These are phyloP conservation scores for Omphalotus olearius DNA, from an alignment of 1,284 basidiomycete genomes.

Conservation along the genomic window DNA sequence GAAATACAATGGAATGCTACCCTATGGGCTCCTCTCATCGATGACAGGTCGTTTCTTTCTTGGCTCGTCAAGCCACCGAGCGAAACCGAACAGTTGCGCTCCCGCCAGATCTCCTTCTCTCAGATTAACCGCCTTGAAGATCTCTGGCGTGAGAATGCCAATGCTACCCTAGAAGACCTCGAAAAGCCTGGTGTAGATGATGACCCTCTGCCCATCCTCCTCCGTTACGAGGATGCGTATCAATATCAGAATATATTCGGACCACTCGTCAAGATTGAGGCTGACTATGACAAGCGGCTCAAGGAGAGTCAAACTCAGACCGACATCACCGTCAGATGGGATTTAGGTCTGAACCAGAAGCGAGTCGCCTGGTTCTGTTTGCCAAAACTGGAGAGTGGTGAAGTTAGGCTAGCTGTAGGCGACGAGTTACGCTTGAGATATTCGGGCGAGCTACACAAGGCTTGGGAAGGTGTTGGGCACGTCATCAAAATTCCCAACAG, in stretches of 20 bases:
- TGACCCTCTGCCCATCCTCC: slow-evolving; percentile 88
- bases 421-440: slow-evolving; percentile 94
- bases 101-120: slow-evolving; percentile 92
- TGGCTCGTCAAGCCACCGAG: slow-evolving; percentile 98
- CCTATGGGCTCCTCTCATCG: slow-evolving; percentile 97
- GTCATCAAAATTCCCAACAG: slow-evolving; percentile 99
- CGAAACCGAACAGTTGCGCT: slow-evolving; percentile 92
- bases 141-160: slow-evolving; percentile 95
- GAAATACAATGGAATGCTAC: slow-evolving; percentile 99
- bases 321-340: slow-evolving; percentile 95
- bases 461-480: slow-evolving; percentile 97
- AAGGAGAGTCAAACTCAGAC: slow-evolving; percentile 99
- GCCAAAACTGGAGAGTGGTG: slow-evolving; percentile 97
- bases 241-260: slow-evolving; percentile 99
- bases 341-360: slow-evolving; percentile 96
- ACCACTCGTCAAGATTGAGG: slow-evolving; percentile 98
- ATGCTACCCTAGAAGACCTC: slow-evolving; percentile 92
- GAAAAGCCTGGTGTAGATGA: slow-evolving; percentile 97
- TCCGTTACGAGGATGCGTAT: slow-evolving; percentile 96
- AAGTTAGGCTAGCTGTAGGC: slow-evolving; percentile 94
- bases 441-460: slow-evolving; percentile 82
- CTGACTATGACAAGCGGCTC: slow-evolving; percentile 96
- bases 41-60: slow-evolving; percentile 95
- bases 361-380: slow-evolving; percentile 95
- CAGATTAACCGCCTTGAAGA: slow-evolving; percentile 98